Base-by-base conservation (phyloP, 1,139 yeast genomes). In the Kodamaea derodonti region DNA sequence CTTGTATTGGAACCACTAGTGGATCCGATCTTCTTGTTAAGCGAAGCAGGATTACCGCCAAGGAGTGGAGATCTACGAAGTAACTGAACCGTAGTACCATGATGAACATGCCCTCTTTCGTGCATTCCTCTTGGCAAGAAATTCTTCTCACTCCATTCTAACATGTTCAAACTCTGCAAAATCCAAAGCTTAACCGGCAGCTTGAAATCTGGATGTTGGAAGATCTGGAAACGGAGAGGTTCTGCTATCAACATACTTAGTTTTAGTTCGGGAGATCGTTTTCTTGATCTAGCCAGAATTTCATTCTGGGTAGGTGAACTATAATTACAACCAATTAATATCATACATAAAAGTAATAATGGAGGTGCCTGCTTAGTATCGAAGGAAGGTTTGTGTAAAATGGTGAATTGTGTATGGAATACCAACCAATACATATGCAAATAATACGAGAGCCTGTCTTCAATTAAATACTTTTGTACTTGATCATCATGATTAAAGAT, bases 41-140 rank as follows among this genome's bases (percentile, higher is more conserved):
- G 47, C 4, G 49, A 36, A n/a, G 63, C 40, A 0, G 85, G 85
- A 45, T 78, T 79, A 0, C 85, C 85, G 7, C 85, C 86, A 29
- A 84, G 54, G n/a, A 81, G 72, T 0, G 94, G 85, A 11, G 84
- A 78, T 48, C 95, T 67, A 41, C 90, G 63, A 30, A 85, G 59
- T 36, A 85, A 58, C 54, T 84, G 94, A 14, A 83, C 77, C 0
- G 85, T 78, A 0, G 88, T 75, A 1, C 88, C 92, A 50, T 84
- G 88, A 49, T 84, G 92, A 9, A 84, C 62, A 49, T 79, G 84
- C 0, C 85, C 85, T 31, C 95, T 56, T 52, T 84, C 94, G 50
- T 84, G 94, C 47, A 81, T 58, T 24, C 62, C 61, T 41, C 85
- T 60, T 35, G 41, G 72, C 61, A 32, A 80, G 46, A 80, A 74